Percentiles rank a stretch among this genome's conserved stretches.
These are phyloP conservation scores for Oxyria digyna DNA, from an alignment of 148 eudicot species.

Conservation along the genomic window DNA sequence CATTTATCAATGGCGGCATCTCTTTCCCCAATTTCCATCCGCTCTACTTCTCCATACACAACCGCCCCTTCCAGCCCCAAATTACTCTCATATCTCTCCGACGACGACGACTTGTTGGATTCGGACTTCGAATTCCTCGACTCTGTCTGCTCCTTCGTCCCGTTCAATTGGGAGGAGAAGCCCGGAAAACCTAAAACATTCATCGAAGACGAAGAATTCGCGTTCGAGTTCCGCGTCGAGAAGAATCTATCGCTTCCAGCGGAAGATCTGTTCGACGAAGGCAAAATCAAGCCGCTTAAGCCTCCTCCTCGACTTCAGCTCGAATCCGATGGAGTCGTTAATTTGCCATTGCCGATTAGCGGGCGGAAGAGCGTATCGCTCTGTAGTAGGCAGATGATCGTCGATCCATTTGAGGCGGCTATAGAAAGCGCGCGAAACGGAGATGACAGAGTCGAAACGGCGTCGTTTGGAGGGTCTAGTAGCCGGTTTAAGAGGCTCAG, in stretches of 20 bases:
- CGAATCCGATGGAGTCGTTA: background rate
- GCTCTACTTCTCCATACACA: background rate
- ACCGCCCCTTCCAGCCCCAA: slow-evolving; percentile 8
- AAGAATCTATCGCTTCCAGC: background rate
- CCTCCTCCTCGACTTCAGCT: background rate
- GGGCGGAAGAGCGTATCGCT: background rate
- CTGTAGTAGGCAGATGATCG: background rate
- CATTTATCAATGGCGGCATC: background rate
- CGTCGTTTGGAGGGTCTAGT: background rate
- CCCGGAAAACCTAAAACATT: slow-evolving; percentile 11
- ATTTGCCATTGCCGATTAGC: background rate
- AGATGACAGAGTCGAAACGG: background rate
- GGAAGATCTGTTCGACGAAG: slow-evolving; percentile 3
- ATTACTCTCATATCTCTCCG: background rate
- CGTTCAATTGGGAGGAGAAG: slow-evolving; percentile 25
- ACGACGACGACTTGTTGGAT: background rate
- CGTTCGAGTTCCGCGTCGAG: background rate
- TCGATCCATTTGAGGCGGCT: slow-evolving; percentile 8
- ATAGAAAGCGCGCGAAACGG: slow-evolving; percentile 4
- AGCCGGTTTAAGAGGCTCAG: background rate
- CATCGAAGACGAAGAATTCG: background rate
- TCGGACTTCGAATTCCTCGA: slow-evolving; percentile 5
- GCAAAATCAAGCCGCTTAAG: slow-evolving; percentile 1
- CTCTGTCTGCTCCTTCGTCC: slow-evolving; percentile 8
- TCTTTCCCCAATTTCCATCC: background rate